Percentiles rank a stretch among this genome's conserved stretches.
Evolutionary conservation across 768 basidiomycete species (phyloP).

Genomic region (Leucosporidium creatinivorum): DNA sequence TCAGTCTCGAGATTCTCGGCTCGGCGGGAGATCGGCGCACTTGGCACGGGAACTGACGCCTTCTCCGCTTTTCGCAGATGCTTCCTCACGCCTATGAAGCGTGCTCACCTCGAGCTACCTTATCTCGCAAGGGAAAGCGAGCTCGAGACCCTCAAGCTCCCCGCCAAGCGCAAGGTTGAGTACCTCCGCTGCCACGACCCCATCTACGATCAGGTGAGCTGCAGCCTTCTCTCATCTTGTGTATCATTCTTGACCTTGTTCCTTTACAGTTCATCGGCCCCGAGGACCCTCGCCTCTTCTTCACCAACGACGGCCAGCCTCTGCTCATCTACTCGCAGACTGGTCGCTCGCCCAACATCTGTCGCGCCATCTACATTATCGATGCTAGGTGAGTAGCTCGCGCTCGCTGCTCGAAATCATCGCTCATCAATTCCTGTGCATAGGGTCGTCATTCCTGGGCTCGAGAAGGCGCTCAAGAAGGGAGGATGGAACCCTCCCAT

Average conservation of each 20-base stretch:
- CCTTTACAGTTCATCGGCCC: conserved; percentile 12
- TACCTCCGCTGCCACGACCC: conserved; percentile 9
- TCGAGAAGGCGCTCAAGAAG: conserved; percentile 11
- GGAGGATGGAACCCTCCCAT: conserved; percentile 16
- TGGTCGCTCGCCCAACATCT: conserved; percentile 12
- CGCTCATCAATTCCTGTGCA: not conserved
- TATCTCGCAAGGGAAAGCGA: conserved; percentile 21
- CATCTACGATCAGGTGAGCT: not conserved
- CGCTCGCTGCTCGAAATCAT: not conserved
- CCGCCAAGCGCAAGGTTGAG: conserved; percentile 13
- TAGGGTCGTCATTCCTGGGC: conserved; percentile 19
- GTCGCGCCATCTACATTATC: conserved; percentile 18
- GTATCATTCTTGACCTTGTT: not conserved
- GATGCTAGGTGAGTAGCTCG: conserved; percentile 7
- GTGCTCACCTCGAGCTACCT: conserved; percentile 9
- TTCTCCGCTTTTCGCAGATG: not conserved
- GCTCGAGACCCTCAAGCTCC: conserved; percentile 15
- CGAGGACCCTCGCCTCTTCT: conserved; percentile 22
- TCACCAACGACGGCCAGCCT: conserved; percentile 20
- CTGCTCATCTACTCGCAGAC: conserved; percentile 17
- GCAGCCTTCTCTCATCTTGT: not conserved
- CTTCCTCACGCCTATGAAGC: conserved; percentile 13
- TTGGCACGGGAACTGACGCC: not conserved
- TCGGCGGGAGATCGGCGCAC: not conserved
- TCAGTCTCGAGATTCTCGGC: not conserved